These are phyloP conservation scores for Diplocarpon rosae DNA, from an alignment of 2,329 filamentous ascomycete genomes.

Conservation along the genomic window DNA sequence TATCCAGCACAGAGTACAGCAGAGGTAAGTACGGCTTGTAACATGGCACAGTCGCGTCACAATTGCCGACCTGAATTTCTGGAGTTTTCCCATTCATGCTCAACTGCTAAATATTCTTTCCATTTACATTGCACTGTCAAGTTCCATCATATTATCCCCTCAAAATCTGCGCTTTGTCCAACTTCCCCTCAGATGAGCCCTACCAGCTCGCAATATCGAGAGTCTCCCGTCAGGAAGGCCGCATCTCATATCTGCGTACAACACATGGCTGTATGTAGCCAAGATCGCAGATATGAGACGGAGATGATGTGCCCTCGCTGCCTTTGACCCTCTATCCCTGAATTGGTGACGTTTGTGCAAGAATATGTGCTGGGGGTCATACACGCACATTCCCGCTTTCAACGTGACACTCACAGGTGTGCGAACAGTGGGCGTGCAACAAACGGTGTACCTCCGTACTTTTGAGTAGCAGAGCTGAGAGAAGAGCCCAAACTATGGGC, in stretches of 20 bases:
- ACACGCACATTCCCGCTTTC: conserved; percentile 1
- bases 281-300: conserved; percentile 4
- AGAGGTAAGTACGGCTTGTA: no score
- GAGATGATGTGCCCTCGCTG: background rate
- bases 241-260: background rate
- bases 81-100: no score
- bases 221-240: background rate
- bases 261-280: background rate
- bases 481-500: no score
- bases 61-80: no score
- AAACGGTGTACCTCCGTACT: no score
- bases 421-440: background rate
- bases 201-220: background rate
- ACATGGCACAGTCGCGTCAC: no score
- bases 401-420: background rate
- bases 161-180: no score
- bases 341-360: background rate
- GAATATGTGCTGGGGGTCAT: background rate
- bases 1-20: no score
- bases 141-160: no score
- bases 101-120: no score
- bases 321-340: background rate
- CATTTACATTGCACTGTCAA: background rate
- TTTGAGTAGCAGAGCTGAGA: no score
- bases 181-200: background rate